Base-by-base conservation (phyloP, 2,329 filamentous ascomycete species). In the Colletotrichum musicola region DNA sequence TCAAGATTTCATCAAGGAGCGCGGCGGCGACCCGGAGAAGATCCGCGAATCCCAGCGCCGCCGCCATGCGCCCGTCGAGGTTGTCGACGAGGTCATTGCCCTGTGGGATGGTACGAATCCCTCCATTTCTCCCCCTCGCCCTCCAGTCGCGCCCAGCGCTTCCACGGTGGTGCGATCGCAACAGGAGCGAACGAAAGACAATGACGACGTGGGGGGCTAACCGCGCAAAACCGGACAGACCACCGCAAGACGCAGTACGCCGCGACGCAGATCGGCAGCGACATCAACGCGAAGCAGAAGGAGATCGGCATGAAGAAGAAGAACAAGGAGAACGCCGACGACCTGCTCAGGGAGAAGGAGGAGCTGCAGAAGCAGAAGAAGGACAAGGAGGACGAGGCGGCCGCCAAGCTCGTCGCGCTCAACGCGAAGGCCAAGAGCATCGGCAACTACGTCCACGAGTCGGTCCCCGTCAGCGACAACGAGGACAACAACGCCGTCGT, bases 221-320 rank as follows among this genome's bases (percentile, higher is more conserved):
- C 30, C 7, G 7, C 30, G 30, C 30, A 10, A 7, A 7, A 35
- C 30, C 30, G 40, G 40, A 62, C 16, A 69, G 63, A 68, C 54
- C 56, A 51, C 53, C 64, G 55, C 51, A 74, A 90, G 88, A 69
- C 92, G 62, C 88, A 93, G 70, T 96, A 95, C 77, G 89, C 88
- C 62, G 92, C 90, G 7, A 93, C 91, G 20, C 93, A 97, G 79
- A 88, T 96, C 74, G 92, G 92, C 73, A 90, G 90, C 75, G 90
- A 93, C 83, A 95, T 97, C 81, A 98, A 98, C 82, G 90, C 88
- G 20, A 88, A 94, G 35, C 93, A 97, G 80, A 97, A 97, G 82
- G 90, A 94, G 79, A 97, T 98, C 77, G 94, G 93, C 18, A 84
- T 88, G 76, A 97, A 95, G 86, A 97, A 97, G 85, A 97, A 97